Percentiles rank a stretch among this genome's conserved stretches.
Evolutionary conservation across 2,329 filamentous ascomycete genomes (phyloP).

Genomic region (Diaporthe vaccinii): DNA sequence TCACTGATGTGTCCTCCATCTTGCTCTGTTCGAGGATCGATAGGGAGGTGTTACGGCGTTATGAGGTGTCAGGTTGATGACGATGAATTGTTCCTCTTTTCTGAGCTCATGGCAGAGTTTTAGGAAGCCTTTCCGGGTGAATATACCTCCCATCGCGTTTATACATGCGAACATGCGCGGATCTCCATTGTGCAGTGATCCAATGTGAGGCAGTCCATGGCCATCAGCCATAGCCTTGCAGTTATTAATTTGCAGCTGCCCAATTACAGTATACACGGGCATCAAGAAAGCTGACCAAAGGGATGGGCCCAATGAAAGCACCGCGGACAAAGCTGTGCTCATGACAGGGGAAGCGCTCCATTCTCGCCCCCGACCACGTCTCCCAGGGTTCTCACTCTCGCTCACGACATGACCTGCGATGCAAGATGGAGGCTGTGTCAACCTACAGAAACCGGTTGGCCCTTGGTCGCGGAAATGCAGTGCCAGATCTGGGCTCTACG

Average conservation of each 20-base stretch:
- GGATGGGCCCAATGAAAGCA: background rate
- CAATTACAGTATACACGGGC: background rate
- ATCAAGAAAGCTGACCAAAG: background rate
- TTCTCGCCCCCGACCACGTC: background rate
- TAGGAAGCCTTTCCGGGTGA: slow-evolving; percentile 15
- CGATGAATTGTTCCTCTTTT: background rate
- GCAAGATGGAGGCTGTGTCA: background rate
- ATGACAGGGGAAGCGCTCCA: background rate
- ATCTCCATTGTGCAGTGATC: background rate
- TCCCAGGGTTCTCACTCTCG: background rate
- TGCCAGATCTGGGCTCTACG: slow-evolving; percentile 27
- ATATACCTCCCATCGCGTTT: background rate
- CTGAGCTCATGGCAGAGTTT: slow-evolving; percentile 13
- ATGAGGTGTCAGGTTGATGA: background rate
- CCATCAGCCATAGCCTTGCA: background rate
- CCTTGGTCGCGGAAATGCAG: slow-evolving; percentile 1
- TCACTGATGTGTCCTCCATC: slow-evolving; percentile 64
- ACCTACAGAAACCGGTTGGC: slow-evolving; percentile 2
- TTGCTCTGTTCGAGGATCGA: background rate
- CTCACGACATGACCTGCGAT: background rate
- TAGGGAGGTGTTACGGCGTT: slow-evolving; percentile 24
- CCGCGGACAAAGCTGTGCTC: background rate
- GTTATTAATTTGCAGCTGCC: background rate
- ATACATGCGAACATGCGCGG: background rate
- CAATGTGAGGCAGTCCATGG: background rate